Evolutionary conservation across 192 early-diverging fungal species (phyloP).

Genomic region (Coemansia asiatica): DNA sequence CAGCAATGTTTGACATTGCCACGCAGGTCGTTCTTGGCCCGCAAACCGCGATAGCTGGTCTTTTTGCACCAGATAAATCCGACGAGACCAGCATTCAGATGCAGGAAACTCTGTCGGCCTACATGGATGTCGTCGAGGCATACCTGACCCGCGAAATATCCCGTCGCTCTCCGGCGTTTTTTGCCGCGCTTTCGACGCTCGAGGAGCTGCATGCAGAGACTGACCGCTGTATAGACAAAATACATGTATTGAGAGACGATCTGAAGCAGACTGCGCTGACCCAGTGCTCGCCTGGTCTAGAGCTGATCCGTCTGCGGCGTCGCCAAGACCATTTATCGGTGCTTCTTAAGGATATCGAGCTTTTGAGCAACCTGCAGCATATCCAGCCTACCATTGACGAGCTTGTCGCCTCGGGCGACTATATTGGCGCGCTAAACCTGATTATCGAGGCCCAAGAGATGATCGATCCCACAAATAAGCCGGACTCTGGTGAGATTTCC

Average conservation of each 20-base stretch:
- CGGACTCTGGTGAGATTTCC: not conserved
- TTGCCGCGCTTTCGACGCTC: slow-evolving; percentile 89
- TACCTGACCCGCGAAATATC: slow-evolving; percentile 95
- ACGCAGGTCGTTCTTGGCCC: slow-evolving; percentile 68
- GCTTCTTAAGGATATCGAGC: slow-evolving; percentile 68
- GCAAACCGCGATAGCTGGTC: slow-evolving; percentile 49
- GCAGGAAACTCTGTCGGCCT: slow-evolving; percentile 88
- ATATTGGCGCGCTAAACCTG: slow-evolving; percentile 85
- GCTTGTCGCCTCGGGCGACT: slow-evolving; percentile 76
- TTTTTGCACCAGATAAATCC: slow-evolving; percentile 48
- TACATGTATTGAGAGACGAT: slow-evolving; percentile 72
- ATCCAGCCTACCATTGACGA: slow-evolving; percentile 83
- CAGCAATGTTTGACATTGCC: slow-evolving; percentile 81
- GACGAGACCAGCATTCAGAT: slow-evolving; percentile 68
- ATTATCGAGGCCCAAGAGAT: slow-evolving; percentile 78
- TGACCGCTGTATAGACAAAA: slow-evolving; percentile 82
- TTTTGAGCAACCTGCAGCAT: slow-evolving; percentile 74
- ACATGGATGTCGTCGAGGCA: slow-evolving; percentile 91
- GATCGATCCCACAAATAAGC: slow-evolving; percentile 16
- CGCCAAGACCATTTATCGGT: slow-evolving; percentile 69
- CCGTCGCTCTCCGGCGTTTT: slow-evolving; percentile 90
- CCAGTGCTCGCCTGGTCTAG: slow-evolving; percentile 75
- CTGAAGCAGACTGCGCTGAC: slow-evolving; percentile 63
- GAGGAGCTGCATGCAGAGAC: slow-evolving; percentile 93
- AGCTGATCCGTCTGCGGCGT: slow-evolving; percentile 79